A percentile compares a stretch with the other conserved stretches of the same genome.
Conservation (phyloP, 805 yeast genomes). For the Yarrowia sp. region DNA sequence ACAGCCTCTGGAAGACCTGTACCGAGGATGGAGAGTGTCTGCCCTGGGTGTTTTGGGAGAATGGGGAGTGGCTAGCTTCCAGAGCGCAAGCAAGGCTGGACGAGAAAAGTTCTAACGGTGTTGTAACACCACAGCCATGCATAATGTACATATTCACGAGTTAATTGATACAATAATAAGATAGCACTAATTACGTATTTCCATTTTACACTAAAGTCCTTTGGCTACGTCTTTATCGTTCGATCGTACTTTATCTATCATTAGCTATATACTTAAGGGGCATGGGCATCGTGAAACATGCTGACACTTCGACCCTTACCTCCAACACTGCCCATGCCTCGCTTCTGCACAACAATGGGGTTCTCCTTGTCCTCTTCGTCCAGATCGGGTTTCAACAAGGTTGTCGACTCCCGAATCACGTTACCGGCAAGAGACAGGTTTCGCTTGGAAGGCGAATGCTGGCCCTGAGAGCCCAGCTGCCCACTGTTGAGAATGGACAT, state of each 20-base stretch:
- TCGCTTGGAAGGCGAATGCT: neutral
- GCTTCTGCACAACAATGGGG: constrained; percentile 12
- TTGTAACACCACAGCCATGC: neutral
- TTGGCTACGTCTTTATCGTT: too few relatives aligned
- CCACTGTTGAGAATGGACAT: constrained; percentile 33
- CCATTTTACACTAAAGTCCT: too few relatives aligned
- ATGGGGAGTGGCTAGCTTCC: constrained; percentile 53
- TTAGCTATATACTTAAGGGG: neutral
- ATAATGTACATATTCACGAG: constrained; percentile 1
- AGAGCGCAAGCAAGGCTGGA: constrained; percentile 14
- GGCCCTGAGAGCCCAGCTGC: constrained; percentile 1
- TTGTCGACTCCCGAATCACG: neutral
- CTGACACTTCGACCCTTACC: constrained; percentile 26
- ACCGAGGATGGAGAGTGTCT: constrained; percentile 92
- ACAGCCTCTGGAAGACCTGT: constrained; percentile 49
- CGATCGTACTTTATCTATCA: too few relatives aligned
- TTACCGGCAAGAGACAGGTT: constrained; percentile 13
- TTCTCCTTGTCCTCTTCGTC: constrained; percentile 22
- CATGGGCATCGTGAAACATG: constrained; percentile 10
- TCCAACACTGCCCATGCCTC: constrained; percentile 2
- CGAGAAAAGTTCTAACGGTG: constrained; percentile 14
- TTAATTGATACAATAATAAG: too few relatives aligned
- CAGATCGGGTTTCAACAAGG: neutral
- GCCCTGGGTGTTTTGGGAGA: constrained; percentile 73
- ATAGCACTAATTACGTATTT: too few relatives aligned